Evolutionary conservation across 371 early-diverging fungal species (phyloP).

Genomic region (Mortierella sp.): DNA sequence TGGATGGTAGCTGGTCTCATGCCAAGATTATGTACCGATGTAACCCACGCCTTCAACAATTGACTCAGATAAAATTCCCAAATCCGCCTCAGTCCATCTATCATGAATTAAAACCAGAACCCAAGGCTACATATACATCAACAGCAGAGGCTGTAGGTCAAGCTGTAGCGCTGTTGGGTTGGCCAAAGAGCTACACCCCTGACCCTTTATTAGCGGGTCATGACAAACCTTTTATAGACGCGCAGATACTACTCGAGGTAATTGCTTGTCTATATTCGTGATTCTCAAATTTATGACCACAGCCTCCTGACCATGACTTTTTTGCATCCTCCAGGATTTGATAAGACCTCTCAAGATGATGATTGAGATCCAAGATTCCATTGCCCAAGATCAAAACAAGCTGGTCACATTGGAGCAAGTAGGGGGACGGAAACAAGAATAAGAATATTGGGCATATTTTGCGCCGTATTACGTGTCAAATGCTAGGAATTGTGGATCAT

Average conservation of each 20-base stretch:
- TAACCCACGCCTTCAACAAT: slow-evolving; percentile 53
- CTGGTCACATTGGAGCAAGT: neutral
- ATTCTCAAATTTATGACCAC: neutral
- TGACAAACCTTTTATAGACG: slow-evolving; percentile 10
- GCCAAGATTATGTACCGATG: slow-evolving; percentile 57
- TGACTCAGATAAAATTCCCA: slow-evolving; percentile 49
- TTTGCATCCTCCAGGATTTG: slow-evolving; percentile 25
- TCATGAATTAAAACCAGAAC: slow-evolving; percentile 53
- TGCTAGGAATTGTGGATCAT: neutral
- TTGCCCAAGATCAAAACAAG: slow-evolving; percentile 18
- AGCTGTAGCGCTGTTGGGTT: slow-evolving; percentile 49
- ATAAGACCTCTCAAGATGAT: slow-evolving; percentile 49
- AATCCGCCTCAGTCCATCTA: slow-evolving; percentile 54
- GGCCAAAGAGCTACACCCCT: slow-evolving; percentile 13
- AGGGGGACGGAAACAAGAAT: neutral
- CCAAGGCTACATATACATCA: slow-evolving; percentile 48
- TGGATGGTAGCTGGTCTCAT: slow-evolving; percentile 57
- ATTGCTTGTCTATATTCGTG: neutral
- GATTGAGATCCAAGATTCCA: slow-evolving; percentile 47
- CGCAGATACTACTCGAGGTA: slow-evolving; percentile 37
- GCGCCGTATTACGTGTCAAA: neutral
- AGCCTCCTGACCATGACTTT: neutral
- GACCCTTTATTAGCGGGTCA: neutral
- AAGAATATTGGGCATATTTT: neutral
- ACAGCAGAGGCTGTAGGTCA: slow-evolving; percentile 57